Evolutionary conservation across 2,329 filamentous ascomycete genomes (phyloP), one percentile per base, ranked within the genome.

Genomic region (Capronia coronata): DNA sequence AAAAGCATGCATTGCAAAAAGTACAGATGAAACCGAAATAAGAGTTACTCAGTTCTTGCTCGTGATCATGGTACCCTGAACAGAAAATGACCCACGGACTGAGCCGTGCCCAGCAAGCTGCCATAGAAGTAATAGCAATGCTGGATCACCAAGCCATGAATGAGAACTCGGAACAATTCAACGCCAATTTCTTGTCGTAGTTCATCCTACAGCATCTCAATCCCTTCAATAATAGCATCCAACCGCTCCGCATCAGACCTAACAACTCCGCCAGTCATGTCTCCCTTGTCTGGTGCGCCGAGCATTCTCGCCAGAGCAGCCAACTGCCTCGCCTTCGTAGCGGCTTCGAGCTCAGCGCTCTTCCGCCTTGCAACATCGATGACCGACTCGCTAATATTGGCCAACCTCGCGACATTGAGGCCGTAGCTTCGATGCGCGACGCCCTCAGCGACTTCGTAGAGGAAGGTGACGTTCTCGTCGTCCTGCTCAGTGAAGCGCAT

Each of bases 371-470:
- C 93, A 19, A 88, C 74, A 21, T 90, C 86, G 27, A 97, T 74
- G 14, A 97, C 79, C 48, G 79, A 74, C 51, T 78, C 77, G 0
- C 91, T 89, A 35, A 98, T 78, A 44, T 83, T 83, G 2, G 93
- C 93, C 46, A 98, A 70, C 39, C 87, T 76, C 11, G 93, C 93
- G 18, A 97, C 93, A 66, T 97, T 97, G 49, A 98, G 60, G 1
- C 94, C 93, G 65, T 98, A 98, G 14, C 87, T 94, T 3, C 93
- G 79, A 73, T 97, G 90, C 7, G 93, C 91, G 9, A 94, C 87
- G 9, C 93, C 93, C 57, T 93, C 87, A 1, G 80, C 85, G 1
- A 96, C 84, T 65, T 96, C 88, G 64, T 98, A 98, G 42, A 98
- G 68, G 63, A 98, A 98, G 0, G 93, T 96, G 37, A 98, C 84